Evolutionary conservation across 805 yeast species (phyloP).

Genomic region (Kuraishia capsulata): DNA sequence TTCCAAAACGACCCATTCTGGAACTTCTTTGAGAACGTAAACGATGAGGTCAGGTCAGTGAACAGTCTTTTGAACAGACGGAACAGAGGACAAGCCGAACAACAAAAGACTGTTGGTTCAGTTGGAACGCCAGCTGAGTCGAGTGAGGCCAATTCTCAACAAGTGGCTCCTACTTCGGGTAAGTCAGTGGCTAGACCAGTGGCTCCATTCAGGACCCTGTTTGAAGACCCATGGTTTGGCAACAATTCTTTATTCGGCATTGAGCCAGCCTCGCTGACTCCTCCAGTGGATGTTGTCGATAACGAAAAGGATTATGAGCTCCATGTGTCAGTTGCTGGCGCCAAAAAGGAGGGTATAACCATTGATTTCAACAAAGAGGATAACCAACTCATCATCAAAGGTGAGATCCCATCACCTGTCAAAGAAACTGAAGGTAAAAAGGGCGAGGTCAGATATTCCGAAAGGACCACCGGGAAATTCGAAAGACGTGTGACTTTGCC

Average conservation of each 20-base stretch:
- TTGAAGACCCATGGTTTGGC: not conserved
- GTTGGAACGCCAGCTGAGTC: too few relatives aligned
- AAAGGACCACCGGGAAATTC: conserved; percentile 20
- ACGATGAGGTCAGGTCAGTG: conserved; percentile 25
- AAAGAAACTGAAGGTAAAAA: conserved; percentile 3
- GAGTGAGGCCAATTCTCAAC: too few relatives aligned
- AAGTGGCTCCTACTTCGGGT: too few relatives aligned
- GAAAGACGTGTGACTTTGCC: conserved; percentile 34
- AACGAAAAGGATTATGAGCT: conserved; percentile 30
- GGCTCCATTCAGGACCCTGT: not conserved
- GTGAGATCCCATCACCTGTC: conserved; percentile 26
- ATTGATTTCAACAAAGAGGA: conserved; percentile 37
- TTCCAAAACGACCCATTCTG: conserved; percentile 25
- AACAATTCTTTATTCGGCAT: not conserved
- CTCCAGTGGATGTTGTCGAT: conserved; percentile 39
- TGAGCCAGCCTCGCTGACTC: conserved; percentile 11
- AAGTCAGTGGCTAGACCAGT: conserved; percentile 7
- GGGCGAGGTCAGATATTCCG: conserved; percentile 7
- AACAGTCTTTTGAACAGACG: conserved; percentile 18
- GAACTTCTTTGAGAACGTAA: conserved; percentile 26
- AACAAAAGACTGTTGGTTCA: not conserved
- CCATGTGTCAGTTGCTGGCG: conserved; percentile 39
- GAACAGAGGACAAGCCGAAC: too few relatives aligned
- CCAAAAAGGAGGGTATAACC: conserved; percentile 30
- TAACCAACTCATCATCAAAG: conserved; percentile 32